phyloP scores from a whole-genome alignment of 805 yeast genomes.

The Kockiozyma suomiensis region DNA sequence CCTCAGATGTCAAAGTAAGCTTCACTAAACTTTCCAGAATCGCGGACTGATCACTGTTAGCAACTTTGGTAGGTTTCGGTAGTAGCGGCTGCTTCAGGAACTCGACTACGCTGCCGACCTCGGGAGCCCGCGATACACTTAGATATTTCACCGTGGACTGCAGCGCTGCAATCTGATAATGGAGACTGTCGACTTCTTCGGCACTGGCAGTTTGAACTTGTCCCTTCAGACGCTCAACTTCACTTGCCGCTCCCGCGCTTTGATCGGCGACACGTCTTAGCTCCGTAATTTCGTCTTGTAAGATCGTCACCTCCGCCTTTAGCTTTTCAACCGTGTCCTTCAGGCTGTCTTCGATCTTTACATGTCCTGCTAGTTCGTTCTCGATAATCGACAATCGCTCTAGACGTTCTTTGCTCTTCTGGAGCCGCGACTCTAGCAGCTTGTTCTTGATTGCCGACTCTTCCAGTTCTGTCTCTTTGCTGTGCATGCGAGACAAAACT shows the following conservation, averaged over 20 bases:
- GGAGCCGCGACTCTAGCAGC: conserved; percentile 33
- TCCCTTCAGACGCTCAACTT: conserved; percentile 13
- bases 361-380: conserved; percentile 21
- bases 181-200: conserved; percentile 18
- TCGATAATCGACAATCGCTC: conserved; percentile 33
- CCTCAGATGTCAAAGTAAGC: too few relatives aligned
- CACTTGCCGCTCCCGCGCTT: conserved; percentile 9
- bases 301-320: conserved; percentile 3
- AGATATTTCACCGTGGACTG: conserved; percentile 9
- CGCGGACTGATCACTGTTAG: neutral
- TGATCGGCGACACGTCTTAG: neutral
- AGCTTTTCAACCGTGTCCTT: conserved; percentile 1
- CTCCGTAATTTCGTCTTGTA: conserved; percentile 10
- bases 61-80: too few relatives aligned
- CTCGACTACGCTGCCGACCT: neutral
- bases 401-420: conserved; percentile 23
- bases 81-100: conserved; percentile 1
- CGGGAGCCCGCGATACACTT: neutral
- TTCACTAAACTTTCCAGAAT: neutral
- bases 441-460: conserved; percentile 37
- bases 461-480: conserved; percentile 36
- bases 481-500: conserved; percentile 29
- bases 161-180: conserved; percentile 11
- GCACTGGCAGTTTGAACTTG: conserved; percentile 9
- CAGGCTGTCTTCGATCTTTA: conserved; percentile 6